Evolutionary conservation across 176 grass and related monocot genomes (phyloP), one percentile per base, ranked within the genome.

Genomic region (Dactylis glomerata): DNA sequence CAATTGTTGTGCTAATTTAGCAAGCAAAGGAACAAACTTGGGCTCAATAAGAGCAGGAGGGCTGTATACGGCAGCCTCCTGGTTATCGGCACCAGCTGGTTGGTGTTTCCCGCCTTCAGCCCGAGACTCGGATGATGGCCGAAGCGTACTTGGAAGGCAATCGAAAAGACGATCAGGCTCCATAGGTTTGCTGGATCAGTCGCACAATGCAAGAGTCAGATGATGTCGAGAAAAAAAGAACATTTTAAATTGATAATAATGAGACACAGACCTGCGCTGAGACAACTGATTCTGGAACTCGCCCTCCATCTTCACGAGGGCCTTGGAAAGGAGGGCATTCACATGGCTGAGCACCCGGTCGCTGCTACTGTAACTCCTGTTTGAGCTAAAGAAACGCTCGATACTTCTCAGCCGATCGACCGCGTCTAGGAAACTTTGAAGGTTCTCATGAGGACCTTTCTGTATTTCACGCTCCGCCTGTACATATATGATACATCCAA

Each of bases 141-240:
- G 81, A 57, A 92, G 87, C 5, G 93, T 83, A 63, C 93, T 95
- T 32, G 96, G 96, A 81, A 99, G 90, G 82, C 89, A 96, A 30
- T 95, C 93, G 27, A 99, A 96, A 82, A 99, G 93, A 57, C 86
- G 92, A 46, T 99, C 96, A 46, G 96, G 96, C 86, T 95, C 93
- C 13, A 99, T 87, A 8, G 96, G 89, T 77, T 99, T 99, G 88
- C 96, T 99, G 87, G 14, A 86, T 34, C 32, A 80, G 27, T 80
- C 20, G 12, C 17, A 57, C 3, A 73, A 63, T 50, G 74, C 30
- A 74, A 49, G 9, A 31, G 32, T 92, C 49, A 89, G 72, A 40
- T 16, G 12, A 32, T 16, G 6, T 26, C 12, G 0, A 76, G 38
- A 57, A 13, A 88, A 15, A 8, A 57, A 32, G 5, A 16, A 15